Percentiles rank a stretch among this genome's conserved stretches.
Conservation (phyloP, 164 flowering plant species). For the Aristolochia fimbriata region DNA sequence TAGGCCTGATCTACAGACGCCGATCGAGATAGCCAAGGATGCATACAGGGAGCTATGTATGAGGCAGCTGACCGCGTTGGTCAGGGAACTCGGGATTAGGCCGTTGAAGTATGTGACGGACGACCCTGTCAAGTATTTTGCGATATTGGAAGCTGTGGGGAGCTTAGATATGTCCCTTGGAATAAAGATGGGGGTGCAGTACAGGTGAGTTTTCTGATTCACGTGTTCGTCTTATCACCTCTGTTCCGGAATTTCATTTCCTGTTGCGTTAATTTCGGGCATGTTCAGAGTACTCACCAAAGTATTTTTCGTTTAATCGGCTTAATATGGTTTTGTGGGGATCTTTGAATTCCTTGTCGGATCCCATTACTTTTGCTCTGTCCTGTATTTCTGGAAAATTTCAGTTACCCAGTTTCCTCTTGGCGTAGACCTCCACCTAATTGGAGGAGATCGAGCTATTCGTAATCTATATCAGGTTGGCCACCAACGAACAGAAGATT, state of each 20-base stretch:
- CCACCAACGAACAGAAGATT: too few relatives aligned
- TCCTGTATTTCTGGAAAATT: too few relatives aligned
- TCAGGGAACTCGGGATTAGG: conserved; percentile 65
- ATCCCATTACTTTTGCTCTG: too few relatives aligned
- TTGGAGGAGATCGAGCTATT: too few relatives aligned
- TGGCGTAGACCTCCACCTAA: too few relatives aligned
- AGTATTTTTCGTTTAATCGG: not conserved
- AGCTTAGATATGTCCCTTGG: conserved; percentile 82
- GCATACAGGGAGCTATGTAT: conserved; percentile 80
- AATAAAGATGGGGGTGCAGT: conserved; percentile 86
- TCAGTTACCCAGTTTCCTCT: too few relatives aligned
- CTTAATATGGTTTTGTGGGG: not conserved
- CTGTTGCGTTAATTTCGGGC: not conserved
- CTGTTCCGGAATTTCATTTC: not conserved
- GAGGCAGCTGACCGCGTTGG: conserved; percentile 67
- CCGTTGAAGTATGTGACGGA: conserved; percentile 54
- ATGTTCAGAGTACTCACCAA: not conserved
- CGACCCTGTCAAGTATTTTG: conserved; percentile 77
- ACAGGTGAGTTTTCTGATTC: conserved; percentile 32
- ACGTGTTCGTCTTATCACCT: not conserved
- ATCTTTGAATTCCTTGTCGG: not conserved
- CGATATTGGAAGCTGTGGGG: conserved; percentile 76
- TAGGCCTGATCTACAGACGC: conserved; percentile 84
- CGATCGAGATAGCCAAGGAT: conserved; percentile 63
- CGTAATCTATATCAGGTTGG: too few relatives aligned